phyloP scores from a whole-genome alignment of 164 flowering plant species.

The Vitis amurensis region DNA sequence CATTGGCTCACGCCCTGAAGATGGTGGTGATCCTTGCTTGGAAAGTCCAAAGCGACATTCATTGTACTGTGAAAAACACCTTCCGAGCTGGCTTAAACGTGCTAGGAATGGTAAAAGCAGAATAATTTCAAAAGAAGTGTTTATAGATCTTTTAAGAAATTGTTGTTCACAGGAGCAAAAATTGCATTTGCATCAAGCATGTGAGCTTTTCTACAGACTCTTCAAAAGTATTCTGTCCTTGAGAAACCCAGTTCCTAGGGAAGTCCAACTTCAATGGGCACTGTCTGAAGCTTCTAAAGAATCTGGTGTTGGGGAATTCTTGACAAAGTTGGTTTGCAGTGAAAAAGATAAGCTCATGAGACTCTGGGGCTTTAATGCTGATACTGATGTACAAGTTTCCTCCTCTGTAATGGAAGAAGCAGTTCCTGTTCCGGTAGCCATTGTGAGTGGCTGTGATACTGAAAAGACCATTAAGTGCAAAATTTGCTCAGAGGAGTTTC shows the following conservation, averaged over 20 bases:
- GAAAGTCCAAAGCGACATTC: slow-evolving; percentile 69
- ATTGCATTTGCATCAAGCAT: slow-evolving; percentile 74
- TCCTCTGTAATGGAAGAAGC: slow-evolving; percentile 32
- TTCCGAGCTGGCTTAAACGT: slow-evolving; percentile 94
- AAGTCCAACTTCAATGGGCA: slow-evolving; percentile 82
- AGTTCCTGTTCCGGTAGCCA: slow-evolving; percentile 21
- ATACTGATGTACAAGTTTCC: slow-evolving; percentile 26
- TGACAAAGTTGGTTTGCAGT: slow-evolving; percentile 61
- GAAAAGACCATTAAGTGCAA: slow-evolving; percentile 60
- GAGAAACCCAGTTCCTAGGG: slow-evolving; percentile 78
- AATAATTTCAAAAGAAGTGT: slow-evolving; percentile 83
- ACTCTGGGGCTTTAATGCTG: slow-evolving; percentile 67
- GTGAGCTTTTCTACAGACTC: slow-evolving; percentile 79
- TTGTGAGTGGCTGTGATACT: slow-evolving; percentile 19
- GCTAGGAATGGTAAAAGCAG: slow-evolving; percentile 91
- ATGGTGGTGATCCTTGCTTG: slow-evolving; percentile 41
- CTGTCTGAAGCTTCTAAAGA: slow-evolving; percentile 87
- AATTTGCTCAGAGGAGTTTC: slow-evolving; percentile 63
- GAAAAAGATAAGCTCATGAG: slow-evolving; percentile 73
- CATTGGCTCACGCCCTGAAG: slow-evolving; percentile 49
- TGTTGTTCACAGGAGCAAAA: slow-evolving; percentile 64
- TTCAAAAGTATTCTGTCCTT: slow-evolving; percentile 66
- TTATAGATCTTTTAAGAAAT: slow-evolving; percentile 58
- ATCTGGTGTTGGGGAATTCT: slow-evolving; percentile 45
- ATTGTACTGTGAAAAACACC: slow-evolving; percentile 84